A percentile compares a stretch with the other conserved stretches of the same genome.
Conservation (phyloP, 225 moss, liverwort and hornwort species). For the Sphagnum tenellum region DNA sequence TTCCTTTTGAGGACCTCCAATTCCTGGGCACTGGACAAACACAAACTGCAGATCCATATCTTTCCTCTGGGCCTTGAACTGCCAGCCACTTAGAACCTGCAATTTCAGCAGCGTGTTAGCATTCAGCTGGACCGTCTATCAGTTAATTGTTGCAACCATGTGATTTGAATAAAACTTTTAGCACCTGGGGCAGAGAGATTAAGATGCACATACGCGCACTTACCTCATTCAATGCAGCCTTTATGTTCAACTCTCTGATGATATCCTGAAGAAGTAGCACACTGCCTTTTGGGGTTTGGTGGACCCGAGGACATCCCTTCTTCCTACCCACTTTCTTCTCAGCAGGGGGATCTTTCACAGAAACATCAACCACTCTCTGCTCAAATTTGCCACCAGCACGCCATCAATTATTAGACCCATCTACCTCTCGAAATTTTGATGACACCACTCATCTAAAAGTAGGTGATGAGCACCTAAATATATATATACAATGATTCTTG, state of each 20-base stretch:
- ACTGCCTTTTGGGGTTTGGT: conserved; percentile 3
- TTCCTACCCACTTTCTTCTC: conserved; percentile 3
- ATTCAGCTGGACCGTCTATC: too few species aligned
- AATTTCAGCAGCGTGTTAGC: neutral
- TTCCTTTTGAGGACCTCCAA: conserved; percentile 2
- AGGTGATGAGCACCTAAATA: too few species aligned
- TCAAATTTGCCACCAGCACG: neutral
- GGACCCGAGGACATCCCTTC: conserved; percentile 2
- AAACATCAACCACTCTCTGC: neutral
- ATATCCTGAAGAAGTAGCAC: conserved; percentile 9
- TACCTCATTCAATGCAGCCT: conserved; percentile 8
- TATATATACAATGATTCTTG: too few species aligned
- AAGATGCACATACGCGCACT: neutral
- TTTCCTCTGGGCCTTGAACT: conserved; percentile 1
- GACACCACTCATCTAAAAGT: too few species aligned
- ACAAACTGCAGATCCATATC: conserved; percentile 7
- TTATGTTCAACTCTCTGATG: conserved; percentile 8
- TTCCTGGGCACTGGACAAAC: neutral
- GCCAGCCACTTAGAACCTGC: conserved; percentile 3
- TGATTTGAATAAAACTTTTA: too few species aligned
- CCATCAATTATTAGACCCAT: too few species aligned
- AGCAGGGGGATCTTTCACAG: neutral
- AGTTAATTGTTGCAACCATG: too few species aligned
- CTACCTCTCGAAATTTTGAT: too few species aligned
- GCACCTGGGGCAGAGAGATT: neutral